These are phyloP conservation scores for Collybia nuda DNA, from an alignment of 768 basidiomycete species.

Conservation along the genomic window DNA sequence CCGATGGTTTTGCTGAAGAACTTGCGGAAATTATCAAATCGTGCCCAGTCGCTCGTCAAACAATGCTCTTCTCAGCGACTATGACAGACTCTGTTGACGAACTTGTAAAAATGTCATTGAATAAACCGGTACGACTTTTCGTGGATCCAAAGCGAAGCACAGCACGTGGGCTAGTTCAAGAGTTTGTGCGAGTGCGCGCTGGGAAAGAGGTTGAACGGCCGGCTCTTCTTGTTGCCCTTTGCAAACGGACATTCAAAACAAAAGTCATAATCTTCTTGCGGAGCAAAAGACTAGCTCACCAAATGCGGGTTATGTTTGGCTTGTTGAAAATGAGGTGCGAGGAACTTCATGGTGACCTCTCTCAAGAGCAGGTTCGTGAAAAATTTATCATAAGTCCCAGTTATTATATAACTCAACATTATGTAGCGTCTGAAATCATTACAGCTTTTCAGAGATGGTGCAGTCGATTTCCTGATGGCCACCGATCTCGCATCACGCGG, in stretches of 20 bases:
- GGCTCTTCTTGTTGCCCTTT: constrained; percentile 76
- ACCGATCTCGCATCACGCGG: constrained; percentile 96
- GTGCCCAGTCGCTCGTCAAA: constrained; percentile 87
- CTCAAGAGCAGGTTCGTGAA: constrained; percentile 83
- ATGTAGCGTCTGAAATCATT: constrained; percentile 81
- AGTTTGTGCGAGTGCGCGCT: constrained; percentile 90
- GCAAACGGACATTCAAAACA: constrained; percentile 83
- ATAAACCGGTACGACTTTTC: constrained; percentile 91
- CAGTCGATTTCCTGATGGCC: constrained; percentile 91
- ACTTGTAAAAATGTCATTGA: constrained; percentile 87
- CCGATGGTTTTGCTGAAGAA: constrained; percentile 94
- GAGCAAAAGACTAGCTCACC: constrained; percentile 96
- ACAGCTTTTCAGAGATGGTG: constrained; percentile 82
- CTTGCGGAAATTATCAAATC: constrained; percentile 90
- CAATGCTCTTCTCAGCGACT: constrained; percentile 98
- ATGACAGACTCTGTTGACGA: constrained; percentile 98
- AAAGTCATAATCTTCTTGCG: constrained; percentile 91
- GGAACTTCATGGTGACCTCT: constrained; percentile 93
- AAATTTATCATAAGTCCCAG: neutral
- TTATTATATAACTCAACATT: neutral
- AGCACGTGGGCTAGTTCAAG: constrained; percentile 85
- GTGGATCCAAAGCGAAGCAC: constrained; percentile 92
- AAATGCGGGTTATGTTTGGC: constrained; percentile 92
- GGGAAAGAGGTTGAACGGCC: constrained; percentile 77
- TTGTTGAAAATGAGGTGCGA: constrained; percentile 86